phyloP scores from a whole-genome alignment of 2,329 filamentous ascomycete genomes.

The Aspergillus intermedius region DNA sequence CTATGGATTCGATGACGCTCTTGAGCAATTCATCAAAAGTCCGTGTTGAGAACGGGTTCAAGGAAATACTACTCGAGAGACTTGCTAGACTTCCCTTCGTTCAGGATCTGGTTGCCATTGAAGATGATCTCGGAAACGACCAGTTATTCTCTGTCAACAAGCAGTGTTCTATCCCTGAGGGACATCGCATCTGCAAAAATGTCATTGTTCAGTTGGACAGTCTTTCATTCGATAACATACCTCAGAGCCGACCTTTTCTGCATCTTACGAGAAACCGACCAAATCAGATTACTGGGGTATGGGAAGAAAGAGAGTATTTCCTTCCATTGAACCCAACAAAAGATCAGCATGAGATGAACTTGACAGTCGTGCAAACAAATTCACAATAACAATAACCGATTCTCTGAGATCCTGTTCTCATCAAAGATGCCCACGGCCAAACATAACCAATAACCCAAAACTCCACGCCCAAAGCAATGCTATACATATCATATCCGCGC shows the following conservation, averaged over 20 bases:
- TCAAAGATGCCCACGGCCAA: too few relatives aligned
- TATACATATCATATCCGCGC: too few relatives aligned
- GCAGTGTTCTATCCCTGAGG: not conserved
- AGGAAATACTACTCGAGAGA: not conserved
- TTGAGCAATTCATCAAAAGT: too few relatives aligned
- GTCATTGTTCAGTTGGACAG: not conserved
- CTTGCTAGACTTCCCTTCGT: not conserved
- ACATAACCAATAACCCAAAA: too few relatives aligned
- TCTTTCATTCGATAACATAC: not conserved
- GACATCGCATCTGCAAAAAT: not conserved
- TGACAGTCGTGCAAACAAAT: too few relatives aligned
- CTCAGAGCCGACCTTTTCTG: not conserved
- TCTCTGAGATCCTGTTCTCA: too few relatives aligned
- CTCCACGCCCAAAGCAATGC: too few relatives aligned
- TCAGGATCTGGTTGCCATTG: not conserved
- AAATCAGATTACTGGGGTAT: not conserved
- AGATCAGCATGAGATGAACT: too few relatives aligned
- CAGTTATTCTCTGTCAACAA: too few relatives aligned
- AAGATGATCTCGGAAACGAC: not conserved
- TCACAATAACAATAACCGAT: too few relatives aligned
- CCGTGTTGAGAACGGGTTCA: not conserved
- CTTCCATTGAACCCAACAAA: not conserved
- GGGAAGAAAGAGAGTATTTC: not conserved
- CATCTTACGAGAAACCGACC: not conserved
- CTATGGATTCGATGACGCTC: not conserved